Percentiles rank a stretch among this genome's conserved stretches.
Evolutionary conservation across 192 early-diverging fungal species (phyloP).

Genomic region (Rhizoclosmatium globosum): DNA sequence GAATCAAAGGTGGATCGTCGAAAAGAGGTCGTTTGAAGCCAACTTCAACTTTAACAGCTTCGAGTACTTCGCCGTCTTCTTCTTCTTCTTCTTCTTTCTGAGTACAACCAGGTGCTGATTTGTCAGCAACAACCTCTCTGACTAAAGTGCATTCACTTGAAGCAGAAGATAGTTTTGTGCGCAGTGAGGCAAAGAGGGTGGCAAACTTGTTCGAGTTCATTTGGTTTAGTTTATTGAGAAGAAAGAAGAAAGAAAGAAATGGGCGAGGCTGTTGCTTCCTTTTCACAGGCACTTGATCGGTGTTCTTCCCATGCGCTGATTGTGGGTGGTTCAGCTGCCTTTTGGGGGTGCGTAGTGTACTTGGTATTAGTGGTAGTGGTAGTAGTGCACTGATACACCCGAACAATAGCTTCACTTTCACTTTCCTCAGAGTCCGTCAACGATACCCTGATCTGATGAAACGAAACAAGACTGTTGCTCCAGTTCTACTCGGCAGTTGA

Average conservation of each 20-base stretch:
- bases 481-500: conserved; percentile 8
- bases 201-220: background rate
- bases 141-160: background rate
- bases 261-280: conserved; percentile 19
- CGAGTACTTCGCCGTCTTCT: background rate
- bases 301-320: conserved; percentile 18
- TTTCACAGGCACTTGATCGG: conserved; percentile 22
- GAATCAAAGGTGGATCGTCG: background rate
- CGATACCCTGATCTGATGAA: conserved; percentile 12
- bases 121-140: background rate
- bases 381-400: no score
- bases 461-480: conserved; percentile 8
- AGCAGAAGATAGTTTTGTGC: background rate
- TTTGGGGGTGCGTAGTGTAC: conserved; percentile 1
- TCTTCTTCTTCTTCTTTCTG: background rate
- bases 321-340: conserved; percentile 12
- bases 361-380: background rate
- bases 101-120: background rate
- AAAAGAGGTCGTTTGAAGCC: background rate
- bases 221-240: background rate
- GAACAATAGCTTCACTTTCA: conserved; percentile 1
- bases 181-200: background rate
- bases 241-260: background rate
- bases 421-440: background rate
- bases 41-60: background rate